Conservation (phyloP, 441 rosid species). For the Metrosideros polymorpha region DNA sequence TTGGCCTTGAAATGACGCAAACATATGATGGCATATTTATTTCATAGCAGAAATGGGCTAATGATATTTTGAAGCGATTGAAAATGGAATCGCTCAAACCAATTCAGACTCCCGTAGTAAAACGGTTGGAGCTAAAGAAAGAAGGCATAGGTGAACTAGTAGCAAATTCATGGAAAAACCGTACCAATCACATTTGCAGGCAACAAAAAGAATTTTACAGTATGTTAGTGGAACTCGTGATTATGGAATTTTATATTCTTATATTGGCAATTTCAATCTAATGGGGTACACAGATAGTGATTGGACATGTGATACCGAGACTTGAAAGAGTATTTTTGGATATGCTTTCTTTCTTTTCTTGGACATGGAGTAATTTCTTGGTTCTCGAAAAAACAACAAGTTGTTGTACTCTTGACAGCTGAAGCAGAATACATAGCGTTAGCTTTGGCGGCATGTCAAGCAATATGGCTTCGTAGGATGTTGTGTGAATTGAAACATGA, state of each 20-base stretch:
- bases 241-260: no score
- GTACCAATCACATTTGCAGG: not conserved
- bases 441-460: not conserved
- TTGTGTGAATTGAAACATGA: not conserved
- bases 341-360: not conserved
- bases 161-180: no score
- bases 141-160: no score
- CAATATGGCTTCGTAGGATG: not conserved
- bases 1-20: no score
- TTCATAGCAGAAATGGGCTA: no score
- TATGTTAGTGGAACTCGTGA: not conserved
- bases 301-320: not conserved
- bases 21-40: no score
- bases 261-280: not conserved
- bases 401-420: not conserved
- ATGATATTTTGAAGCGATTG: no score
- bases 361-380: not conserved
- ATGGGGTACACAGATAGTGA: not conserved
- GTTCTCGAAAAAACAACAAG: not conserved
- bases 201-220: not conserved
- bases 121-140: no score
- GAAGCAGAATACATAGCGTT: not conserved
- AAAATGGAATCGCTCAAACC: no score
- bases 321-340: not conserved
- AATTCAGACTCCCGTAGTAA: no score